Percentiles rank a stretch among this genome's conserved stretches.
These are phyloP conservation scores for Alnus glutinosa DNA, from an alignment of 306 rosid genomes.

Conservation along the genomic window DNA sequence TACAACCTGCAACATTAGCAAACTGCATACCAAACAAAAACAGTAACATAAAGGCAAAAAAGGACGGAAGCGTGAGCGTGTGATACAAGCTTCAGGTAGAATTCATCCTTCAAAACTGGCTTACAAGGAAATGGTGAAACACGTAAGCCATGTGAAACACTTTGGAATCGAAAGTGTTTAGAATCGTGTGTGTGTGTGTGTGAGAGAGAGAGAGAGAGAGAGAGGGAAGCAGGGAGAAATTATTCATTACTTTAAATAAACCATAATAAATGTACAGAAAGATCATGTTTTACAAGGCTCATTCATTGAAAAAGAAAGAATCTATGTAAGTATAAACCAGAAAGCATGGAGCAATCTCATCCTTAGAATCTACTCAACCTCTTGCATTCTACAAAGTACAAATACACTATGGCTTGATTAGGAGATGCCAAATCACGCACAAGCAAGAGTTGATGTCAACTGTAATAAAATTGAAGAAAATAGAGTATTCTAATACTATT, in stretches of 20 bases:
- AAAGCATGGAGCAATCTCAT: constrained; percentile 12
- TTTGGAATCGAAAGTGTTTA: no score
- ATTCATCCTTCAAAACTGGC: no score
- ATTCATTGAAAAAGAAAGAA: constrained; percentile 25
- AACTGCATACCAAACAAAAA: constrained; percentile 7
- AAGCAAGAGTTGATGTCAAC: constrained; percentile 37
- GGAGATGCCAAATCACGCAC: constrained; percentile 36
- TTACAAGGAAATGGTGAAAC: no score
- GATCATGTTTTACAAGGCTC: constrained; percentile 25
- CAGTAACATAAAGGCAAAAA: neutral
- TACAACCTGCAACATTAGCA: neutral
- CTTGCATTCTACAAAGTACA: constrained; percentile 17
- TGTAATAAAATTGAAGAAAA: constrained; percentile 25
- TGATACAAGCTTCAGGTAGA: no score
- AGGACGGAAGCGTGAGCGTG: no score
- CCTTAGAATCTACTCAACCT: constrained; percentile 6
- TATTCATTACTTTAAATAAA: constrained; percentile 34
- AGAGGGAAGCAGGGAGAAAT: constrained; percentile 7
- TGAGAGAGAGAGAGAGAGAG: neutral
- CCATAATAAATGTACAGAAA: constrained; percentile 35
- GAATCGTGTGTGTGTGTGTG: neutral
- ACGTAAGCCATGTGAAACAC: no score
- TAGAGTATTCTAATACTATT: constrained; percentile 31
- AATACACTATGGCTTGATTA: constrained; percentile 27
- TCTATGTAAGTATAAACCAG: constrained; percentile 11